Evolutionary conservation across 2,329 filamentous ascomycete genomes (phyloP), one percentile per base, ranked within the genome.

Genomic region (Xenoacremonium recifei): DNA sequence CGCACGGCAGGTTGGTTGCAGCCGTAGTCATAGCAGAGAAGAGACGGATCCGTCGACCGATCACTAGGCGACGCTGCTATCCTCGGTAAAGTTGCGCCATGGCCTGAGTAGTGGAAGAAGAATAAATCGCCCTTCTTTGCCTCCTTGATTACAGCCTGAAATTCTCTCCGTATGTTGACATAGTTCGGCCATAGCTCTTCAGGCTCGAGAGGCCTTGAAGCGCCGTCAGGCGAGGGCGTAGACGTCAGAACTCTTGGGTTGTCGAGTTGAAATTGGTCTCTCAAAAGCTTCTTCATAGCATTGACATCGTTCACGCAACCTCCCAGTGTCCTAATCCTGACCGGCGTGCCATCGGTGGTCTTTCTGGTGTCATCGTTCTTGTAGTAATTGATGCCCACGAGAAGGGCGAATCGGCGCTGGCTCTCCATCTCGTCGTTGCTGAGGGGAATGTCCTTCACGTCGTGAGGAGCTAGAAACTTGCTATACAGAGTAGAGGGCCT

Each of bases 41-140:
- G 38, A 7, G 44, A 47, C 0, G 40, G 44, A 12, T 47, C 44
- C 29, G 17, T 25, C 9, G 21, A 17, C 13, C 30, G 34, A 18
- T 20, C 34, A 6, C 9, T 30, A 9, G 40, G 34, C 17, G 40
- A 32, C 4, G 27, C 17, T 3, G 12, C 4, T 12, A 17, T 37
- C 10, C 21, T 30, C 16, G 31, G 16, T 3, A 47, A 34, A 18
- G 25, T 23, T 17, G 23, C 37, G 11, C 40, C 40, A 15, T 47
- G 40, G 25, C 44, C 44, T 6, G 40, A 47, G 27, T 40, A 47
- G 23, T 47, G 40, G 6, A 47, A 47, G 23, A 40, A 47, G 34
- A 47, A 44, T 5, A 47, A 21, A n/a, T 47, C 44, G 4, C 40
- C 44, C 4, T 29, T 21, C 9, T 31, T 19, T 5, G 31, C 30